phyloP scores from a whole-genome alignment of 1,284 basidiomycete genomes.

The Austropuccinia psidii region DNA sequence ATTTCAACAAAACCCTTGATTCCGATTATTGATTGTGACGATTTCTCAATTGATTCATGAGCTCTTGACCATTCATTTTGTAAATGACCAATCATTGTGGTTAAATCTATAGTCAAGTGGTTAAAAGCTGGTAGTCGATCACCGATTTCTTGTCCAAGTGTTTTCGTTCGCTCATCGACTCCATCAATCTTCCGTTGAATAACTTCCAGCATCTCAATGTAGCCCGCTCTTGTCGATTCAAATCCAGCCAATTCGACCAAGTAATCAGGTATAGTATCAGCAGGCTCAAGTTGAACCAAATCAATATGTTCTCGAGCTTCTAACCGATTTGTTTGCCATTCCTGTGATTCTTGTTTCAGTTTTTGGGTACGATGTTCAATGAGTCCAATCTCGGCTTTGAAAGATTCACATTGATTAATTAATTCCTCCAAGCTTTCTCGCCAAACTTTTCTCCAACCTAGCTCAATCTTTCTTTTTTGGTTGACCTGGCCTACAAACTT shows the following conservation, averaged over 20 bases:
- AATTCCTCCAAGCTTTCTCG: background rate
- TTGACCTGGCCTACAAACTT: constrained; percentile 9
- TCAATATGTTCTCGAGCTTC: background rate
- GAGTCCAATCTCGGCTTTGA: background rate
- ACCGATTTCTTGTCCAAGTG: constrained; percentile 9
- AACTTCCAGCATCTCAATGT: background rate
- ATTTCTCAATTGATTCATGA: background rate
- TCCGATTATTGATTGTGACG: background rate
- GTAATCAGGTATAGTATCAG: background rate
- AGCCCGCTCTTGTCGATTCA: background rate
- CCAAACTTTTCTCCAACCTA: constrained; percentile 25
- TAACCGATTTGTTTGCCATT: constrained; percentile 8
- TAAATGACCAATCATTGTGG: background rate
- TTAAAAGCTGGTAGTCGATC: background rate
- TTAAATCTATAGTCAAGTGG: background rate
- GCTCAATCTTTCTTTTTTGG: constrained; percentile 4
- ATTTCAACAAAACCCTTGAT: background rate
- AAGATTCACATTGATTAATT: background rate
- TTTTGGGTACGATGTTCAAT: background rate
- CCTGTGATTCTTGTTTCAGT: background rate
- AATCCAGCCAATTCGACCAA: background rate
- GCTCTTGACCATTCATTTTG: background rate
- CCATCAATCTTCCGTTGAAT: background rate
- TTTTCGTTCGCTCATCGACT: background rate
- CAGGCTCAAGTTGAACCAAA: background rate